Base-by-base conservation (phyloP, 176 grass and related monocot species). In the Saccharum spontaneum region DNA sequence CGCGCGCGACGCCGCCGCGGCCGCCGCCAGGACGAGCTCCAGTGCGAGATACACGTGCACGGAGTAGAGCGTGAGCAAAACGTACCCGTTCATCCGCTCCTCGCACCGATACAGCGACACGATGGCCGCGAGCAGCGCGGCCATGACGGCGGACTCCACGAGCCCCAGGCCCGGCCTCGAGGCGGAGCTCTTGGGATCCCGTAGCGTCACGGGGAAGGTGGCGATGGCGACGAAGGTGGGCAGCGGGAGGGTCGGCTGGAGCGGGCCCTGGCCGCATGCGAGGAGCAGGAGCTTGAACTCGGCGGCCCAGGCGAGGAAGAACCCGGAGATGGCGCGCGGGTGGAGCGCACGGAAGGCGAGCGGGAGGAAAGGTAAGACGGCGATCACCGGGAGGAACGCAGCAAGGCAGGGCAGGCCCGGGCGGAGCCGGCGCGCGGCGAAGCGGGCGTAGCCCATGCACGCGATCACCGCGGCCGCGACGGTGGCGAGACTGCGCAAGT, bases 221-320 rank as follows among this genome's bases (percentile, higher is more conserved):
- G 86, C 84, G 84, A 80, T 33, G 31, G 55, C 74, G 73, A 88
- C 30, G 66, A 93, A 97, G 16, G 43, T 1, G 6, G 74, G 74
- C 16, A 93, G 78, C 12, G 91, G 70, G 77, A 97, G 94, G 48
- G 76, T 71, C 11, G 86, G 49, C 44, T 85, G 65, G 62, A 96
- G 86, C 2, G 94, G 91, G 1, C 91, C 89, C 20, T 84, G 80
- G 14, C 82, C 89, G 5, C 61, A 13, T 23, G 73, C 89, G 62
- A 96, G 91, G 39, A 89, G 89, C 31, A 97, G 82, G 40, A 97
- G 89, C 43, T 89, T 91, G 91, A 93, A 97, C 71, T 88, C 59
- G 31, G 75, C 77, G 28, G 91, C 78, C 91, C 89, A 93, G 37
- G 68, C 80, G 61, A 96, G 91, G 86, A 91, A 96, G 91, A 96